These are phyloP conservation scores for Dryadomyces quercus-mongolicae DNA, from an alignment of 2,329 filamentous ascomycete genomes.

Conservation along the genomic window DNA sequence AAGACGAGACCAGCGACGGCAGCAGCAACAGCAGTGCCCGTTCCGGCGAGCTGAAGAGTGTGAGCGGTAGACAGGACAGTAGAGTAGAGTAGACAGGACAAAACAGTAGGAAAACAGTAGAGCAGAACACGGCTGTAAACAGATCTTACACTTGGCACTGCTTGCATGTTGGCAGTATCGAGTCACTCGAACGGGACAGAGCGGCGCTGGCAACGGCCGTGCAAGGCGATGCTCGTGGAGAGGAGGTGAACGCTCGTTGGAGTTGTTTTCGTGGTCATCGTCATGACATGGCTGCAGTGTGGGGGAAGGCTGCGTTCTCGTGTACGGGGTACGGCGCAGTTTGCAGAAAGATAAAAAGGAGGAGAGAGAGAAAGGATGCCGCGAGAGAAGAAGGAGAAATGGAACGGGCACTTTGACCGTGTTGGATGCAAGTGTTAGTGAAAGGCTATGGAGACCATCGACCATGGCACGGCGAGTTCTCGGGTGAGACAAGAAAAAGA, in stretches of 20 bases:
- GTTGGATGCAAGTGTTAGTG: neutral
- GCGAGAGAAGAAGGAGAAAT: neutral
- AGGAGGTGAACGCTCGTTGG: slow-evolving; percentile 19
- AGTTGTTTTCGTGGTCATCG: slow-evolving; percentile 24
- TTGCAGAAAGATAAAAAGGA: neutral
- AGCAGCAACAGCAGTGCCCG: slow-evolving; percentile 48
- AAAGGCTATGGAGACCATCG: neutral
- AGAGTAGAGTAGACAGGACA: neutral
- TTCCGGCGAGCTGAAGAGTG: slow-evolving; percentile 41
- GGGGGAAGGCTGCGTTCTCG: neutral
- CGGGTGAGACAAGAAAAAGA: slow-evolving; percentile 1
- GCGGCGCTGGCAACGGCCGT: slow-evolving; percentile 17
- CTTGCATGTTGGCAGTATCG: slow-evolving; percentile 23
- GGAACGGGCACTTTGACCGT: neutral
- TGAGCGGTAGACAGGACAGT: neutral
- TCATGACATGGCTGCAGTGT: slow-evolving; percentile 20
- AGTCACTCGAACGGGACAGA: slow-evolving; percentile 7
- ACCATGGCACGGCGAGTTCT: neutral
- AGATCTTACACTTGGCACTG: slow-evolving; percentile 32
- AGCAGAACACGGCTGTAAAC: neutral
- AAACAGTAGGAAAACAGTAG: neutral
- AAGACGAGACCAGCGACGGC: slow-evolving; percentile 47
- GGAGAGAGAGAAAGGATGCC: neutral
- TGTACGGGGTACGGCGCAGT: too few species aligned
- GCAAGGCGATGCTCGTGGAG: slow-evolving; percentile 17